A percentile compares a stretch with the other conserved stretches of the same genome.
Evolutionary conservation across 2,329 filamentous ascomycete species (phyloP).

Genomic region (Colletotrichum horii): DNA sequence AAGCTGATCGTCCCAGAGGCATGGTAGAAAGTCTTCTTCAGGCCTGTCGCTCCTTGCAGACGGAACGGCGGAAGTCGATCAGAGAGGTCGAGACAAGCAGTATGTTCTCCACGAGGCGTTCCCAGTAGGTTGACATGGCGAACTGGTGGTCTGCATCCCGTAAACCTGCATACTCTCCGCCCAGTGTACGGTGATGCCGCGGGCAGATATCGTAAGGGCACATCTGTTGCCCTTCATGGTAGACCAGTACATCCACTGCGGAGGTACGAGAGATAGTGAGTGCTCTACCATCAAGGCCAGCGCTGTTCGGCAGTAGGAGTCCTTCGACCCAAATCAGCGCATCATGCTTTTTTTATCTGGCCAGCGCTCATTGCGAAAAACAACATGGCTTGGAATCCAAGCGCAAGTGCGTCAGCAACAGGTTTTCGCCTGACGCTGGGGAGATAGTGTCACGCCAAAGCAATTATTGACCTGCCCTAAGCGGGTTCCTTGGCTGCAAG

Average conservation of each 20-base stretch:
- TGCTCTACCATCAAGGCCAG: not conserved
- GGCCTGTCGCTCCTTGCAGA: slow-evolving; percentile 14
- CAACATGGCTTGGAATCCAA: not conserved
- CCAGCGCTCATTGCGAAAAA: not conserved
- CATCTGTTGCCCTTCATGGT: not conserved
- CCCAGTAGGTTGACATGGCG: not conserved
- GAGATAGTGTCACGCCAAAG: not conserved
- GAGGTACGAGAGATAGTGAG: not conserved
- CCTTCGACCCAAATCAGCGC: not conserved
- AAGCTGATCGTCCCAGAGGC: not conserved
- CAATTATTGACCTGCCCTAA: not conserved
- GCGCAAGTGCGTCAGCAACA: not conserved
- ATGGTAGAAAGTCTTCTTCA: slow-evolving; percentile 10
- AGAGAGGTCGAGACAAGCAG: slow-evolving; percentile 17
- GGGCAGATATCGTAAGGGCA: not conserved
- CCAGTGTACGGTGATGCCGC: not conserved
- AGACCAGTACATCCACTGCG: not conserved
- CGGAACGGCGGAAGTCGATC: slow-evolving; percentile 18
- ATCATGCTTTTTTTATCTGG: not conserved
- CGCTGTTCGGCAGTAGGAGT: not conserved
- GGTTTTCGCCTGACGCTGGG: not conserved
- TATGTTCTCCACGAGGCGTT: slow-evolving; percentile 10
- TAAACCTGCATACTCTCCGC: not conserved
- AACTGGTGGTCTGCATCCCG: not conserved
- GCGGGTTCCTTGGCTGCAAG: not conserved